Conservation (phyloP, 1,139 yeast genomes). For the Suhomyces wounanorum region DNA sequence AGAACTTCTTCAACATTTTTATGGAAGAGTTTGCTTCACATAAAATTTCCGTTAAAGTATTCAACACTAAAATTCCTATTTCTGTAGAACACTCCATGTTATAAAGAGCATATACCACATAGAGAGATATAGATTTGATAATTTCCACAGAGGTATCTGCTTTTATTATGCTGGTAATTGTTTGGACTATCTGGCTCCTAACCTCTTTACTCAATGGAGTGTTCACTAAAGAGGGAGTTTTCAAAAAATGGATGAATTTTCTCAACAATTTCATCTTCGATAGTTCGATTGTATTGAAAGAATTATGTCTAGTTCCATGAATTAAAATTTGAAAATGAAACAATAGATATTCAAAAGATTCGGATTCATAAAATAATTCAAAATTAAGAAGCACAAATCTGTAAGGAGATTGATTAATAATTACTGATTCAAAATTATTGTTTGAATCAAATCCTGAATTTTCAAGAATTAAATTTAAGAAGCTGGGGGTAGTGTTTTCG, state of each 20-base stretch:
- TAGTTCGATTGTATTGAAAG: slow-evolving; percentile 53
- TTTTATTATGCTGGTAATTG: slow-evolving; percentile 26
- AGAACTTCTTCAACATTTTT: slow-evolving; percentile 47
- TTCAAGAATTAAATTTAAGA: slow-evolving; percentile 26
- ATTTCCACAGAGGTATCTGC: slow-evolving; percentile 43
- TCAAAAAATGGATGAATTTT: slow-evolving; percentile 54
- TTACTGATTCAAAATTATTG: slow-evolving; percentile 31
- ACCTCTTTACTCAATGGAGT: slow-evolving; percentile 16
- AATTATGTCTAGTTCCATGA: slow-evolving; percentile 49
- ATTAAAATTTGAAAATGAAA: slow-evolving; percentile 59
- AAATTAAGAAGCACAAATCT: slow-evolving; percentile 35
- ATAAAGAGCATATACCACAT: slow-evolving; percentile 40
- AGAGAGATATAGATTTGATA: slow-evolving; percentile 37
- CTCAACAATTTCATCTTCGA: slow-evolving; percentile 55
- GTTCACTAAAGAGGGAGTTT: slow-evolving; percentile 25
- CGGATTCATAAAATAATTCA: slow-evolving; percentile 38
- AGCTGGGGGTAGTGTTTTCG: slow-evolving; percentile 6
- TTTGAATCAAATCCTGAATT: slow-evolving; percentile 30
- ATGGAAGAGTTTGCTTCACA: slow-evolving; percentile 37
- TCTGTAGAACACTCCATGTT: slow-evolving; percentile 29
- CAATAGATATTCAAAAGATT: slow-evolving; percentile 51
- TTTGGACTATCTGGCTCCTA: slow-evolving; percentile 22
- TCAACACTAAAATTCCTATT: slow-evolving; percentile 33
- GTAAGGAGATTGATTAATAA: slow-evolving; percentile 34
- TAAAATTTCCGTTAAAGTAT: slow-evolving; percentile 31